A percentile compares a stretch with the other conserved stretches of the same genome.
Conservation (phyloP, 179 eudicot species). For the Silene vulgaris region DNA sequence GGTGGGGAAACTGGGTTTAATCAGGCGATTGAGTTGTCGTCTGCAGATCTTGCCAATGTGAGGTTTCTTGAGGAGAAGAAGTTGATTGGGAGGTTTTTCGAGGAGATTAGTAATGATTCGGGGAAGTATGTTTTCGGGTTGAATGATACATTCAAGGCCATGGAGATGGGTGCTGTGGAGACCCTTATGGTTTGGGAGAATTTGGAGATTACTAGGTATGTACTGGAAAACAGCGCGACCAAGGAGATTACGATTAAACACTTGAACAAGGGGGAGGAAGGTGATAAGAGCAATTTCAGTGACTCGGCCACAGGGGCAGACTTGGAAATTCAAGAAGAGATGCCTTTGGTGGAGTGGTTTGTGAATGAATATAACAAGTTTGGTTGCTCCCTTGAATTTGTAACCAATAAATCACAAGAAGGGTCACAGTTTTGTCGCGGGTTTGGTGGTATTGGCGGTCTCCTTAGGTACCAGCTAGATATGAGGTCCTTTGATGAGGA, state of each 20-base stretch:
- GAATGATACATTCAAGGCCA: slow-evolving; percentile 29
- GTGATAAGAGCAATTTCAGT: slow-evolving; percentile 20
- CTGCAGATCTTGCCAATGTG: slow-evolving; percentile 26
- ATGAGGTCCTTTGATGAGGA: slow-evolving; percentile 26
- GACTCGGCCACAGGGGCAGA: slow-evolving; percentile 18
- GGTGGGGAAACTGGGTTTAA: slow-evolving; percentile 30
- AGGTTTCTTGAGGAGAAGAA: slow-evolving; percentile 29
- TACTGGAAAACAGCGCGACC: slow-evolving; percentile 20
- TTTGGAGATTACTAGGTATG: slow-evolving; percentile 24
- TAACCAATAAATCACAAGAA: slow-evolving; percentile 29
- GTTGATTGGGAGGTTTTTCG: slow-evolving; percentile 28
- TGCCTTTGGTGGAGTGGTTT: slow-evolving; percentile 28
- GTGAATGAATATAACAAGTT: slow-evolving; percentile 27
- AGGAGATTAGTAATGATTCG: slow-evolving; percentile 27
- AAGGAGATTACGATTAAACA: slow-evolving; percentile 19
- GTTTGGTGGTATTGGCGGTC: slow-evolving; percentile 31
- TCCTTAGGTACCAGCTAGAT: slow-evolving; percentile 29
- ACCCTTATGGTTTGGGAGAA: slow-evolving; percentile 29
- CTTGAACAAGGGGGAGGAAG: slow-evolving; percentile 28
- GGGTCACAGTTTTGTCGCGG: slow-evolving; percentile 31
- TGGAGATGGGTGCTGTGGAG: slow-evolving; percentile 33
- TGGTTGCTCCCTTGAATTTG: slow-evolving; percentile 31
- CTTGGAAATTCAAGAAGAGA: slow-evolving; percentile 26
- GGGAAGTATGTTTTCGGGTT: slow-evolving; percentile 29
- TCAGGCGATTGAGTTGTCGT: slow-evolving; percentile 29